Evolutionary conservation across 176 grass and related monocot species (phyloP), one percentile per base, ranked within the genome.

Genomic region (Oryza brachyantha): DNA sequence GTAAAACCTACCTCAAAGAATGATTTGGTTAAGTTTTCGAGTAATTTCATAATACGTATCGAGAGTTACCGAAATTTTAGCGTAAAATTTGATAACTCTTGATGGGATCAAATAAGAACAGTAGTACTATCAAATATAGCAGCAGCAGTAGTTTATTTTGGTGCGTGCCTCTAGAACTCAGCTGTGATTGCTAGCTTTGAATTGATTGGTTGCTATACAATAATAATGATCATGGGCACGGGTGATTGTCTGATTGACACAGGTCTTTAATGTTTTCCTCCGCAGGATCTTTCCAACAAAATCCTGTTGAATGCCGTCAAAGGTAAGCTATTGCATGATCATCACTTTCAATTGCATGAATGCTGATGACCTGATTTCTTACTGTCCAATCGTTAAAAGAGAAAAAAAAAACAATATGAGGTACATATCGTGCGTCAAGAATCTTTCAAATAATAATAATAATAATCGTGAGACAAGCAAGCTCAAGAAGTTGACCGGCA

Each of bases 271-370:
- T 88, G 55, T 90, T 85, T 85, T 84, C 74, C 50, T 87, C 72
- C 71, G 90, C 92, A 99, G 96, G 8, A 99, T 81, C 90, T 99
- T 70, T 93, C 92, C 21, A 93, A 88, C 75, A 88, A 86, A 72
- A 91, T 99, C 66, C 74, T 99, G 43, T 41, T 84, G 84, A 99
- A 99, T 87, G 96, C 92, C 64, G 75, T 99, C 58, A 95, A 95
- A 95, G 96, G 96, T 97, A 65, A 68, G 82, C 72, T 22, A 35
- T 11, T 69, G 21, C 21, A 66, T 5, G 28, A 36, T 24, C 31
- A 65, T 26, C 64, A 32, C 54, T 81, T 81, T 76, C 86, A 3
- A 36, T 85, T 81, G 76, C 65, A 61, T 66, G 21, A 84, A 62
- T 65, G 64, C 37, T 70, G 57, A 12, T 28, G 37, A 36, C 27